Evolutionary conservation across 2,329 filamentous ascomycete genomes (phyloP).

Genomic region (Venturia asperata): DNA sequence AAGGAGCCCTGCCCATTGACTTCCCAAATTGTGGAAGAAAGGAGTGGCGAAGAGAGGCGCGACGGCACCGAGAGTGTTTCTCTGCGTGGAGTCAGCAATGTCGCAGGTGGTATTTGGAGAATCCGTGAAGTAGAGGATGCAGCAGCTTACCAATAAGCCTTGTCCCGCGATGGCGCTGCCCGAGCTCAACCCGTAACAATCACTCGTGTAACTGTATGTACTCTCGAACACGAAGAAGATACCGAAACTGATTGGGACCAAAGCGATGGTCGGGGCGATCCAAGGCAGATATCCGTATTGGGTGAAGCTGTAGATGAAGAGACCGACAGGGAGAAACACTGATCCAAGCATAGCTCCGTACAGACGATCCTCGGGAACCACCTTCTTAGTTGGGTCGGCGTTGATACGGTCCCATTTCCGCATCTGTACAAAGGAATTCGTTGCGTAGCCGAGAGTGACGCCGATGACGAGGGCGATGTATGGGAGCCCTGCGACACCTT

Average conservation of each 20-base stretch:
- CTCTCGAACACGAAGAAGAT: conserved; percentile 38
- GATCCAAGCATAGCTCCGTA: conserved; percentile 48
- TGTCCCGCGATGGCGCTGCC: conserved; percentile 16
- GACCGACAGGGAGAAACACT: conserved; percentile 41
- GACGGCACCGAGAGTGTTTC: conserved; percentile 47
- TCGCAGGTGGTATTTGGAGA: background rate
- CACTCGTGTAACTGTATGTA: conserved; percentile 37
- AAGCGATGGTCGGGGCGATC: conserved; percentile 36
- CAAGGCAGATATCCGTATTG: conserved; percentile 38
- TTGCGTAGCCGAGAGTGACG: conserved; percentile 28
- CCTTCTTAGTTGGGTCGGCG: conserved; percentile 28
- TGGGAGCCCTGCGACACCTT: conserved; percentile 36
- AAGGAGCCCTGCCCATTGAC: conserved; percentile 46
- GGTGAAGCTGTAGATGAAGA: conserved; percentile 49
- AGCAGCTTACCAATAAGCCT: background rate
- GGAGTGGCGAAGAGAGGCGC: conserved; percentile 46
- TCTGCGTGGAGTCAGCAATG: conserved; percentile 44
- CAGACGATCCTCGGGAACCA: conserved; percentile 41
- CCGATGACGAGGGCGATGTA: conserved; percentile 40
- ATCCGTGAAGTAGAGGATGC: background rate
- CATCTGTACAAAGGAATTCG: conserved; percentile 30
- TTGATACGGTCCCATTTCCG: conserved; percentile 31
- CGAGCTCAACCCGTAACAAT: conserved; percentile 12
- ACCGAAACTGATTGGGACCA: conserved; percentile 37
- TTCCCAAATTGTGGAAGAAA: conserved; percentile 49